Conservation (phyloP, 2,329 filamentous ascomycete genomes). For the Scedosporium boydii region DNA sequence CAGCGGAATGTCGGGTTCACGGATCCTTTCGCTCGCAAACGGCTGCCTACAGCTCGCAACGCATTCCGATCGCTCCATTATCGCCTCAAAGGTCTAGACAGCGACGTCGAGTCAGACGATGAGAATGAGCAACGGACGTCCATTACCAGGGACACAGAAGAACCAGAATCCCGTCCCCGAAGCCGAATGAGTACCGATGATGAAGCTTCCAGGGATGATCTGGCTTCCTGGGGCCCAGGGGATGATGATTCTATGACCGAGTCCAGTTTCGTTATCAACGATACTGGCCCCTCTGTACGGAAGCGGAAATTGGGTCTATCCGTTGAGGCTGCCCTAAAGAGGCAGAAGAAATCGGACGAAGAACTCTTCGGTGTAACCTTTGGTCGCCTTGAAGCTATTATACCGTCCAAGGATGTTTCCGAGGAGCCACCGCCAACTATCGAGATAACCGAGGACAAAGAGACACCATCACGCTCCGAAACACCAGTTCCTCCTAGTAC, state of each 20-base stretch:
- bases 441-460: slow-evolving; percentile 36
- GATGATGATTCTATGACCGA: slow-evolving; percentile 65
- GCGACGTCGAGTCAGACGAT: slow-evolving; percentile 83
- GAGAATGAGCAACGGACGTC: slow-evolving; percentile 54
- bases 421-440: slow-evolving; percentile 25
- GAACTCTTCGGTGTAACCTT: slow-evolving; percentile 62
- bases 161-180: slow-evolving; percentile 70
- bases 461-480: slow-evolving; percentile 34
- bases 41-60: slow-evolving; percentile 45
- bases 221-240: slow-evolving; percentile 33
- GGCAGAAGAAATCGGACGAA: slow-evolving; percentile 71
- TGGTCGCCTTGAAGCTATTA: slow-evolving; percentile 23
- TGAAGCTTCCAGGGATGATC: slow-evolving; percentile 40
- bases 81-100: slow-evolving; percentile 24
- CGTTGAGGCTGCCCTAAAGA: slow-evolving; percentile 62
- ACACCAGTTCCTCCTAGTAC: slow-evolving; percentile 30
- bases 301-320: slow-evolving; percentile 70
- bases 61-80: slow-evolving; percentile 76
- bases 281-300: slow-evolving; percentile 40
- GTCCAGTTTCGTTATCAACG: slow-evolving; percentile 56
- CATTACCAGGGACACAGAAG: slow-evolving; percentile 68
- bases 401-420: slow-evolving; percentile 31
- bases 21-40: slow-evolving; percentile 57
- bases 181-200: slow-evolving; percentile 64
- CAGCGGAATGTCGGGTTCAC: slow-evolving; percentile 11